Percentiles rank a stretch among this genome's conserved stretches.
These are phyloP conservation scores for Hyphodiscus sp. DNA, from an alignment of 2,329 filamentous ascomycete species.

Conservation along the genomic window DNA sequence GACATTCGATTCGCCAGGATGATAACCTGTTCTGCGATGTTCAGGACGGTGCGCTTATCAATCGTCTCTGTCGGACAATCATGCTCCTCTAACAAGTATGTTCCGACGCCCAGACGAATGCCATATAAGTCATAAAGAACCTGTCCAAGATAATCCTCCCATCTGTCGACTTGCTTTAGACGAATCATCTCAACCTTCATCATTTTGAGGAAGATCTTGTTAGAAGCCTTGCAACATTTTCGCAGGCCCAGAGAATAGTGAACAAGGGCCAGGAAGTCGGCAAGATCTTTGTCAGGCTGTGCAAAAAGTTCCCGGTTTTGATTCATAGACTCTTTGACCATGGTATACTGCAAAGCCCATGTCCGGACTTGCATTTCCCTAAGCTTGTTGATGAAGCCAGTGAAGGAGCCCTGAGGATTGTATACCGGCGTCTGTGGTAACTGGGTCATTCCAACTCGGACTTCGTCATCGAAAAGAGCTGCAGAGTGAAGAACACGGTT, in stretches of 20 bases:
- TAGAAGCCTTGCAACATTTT: constrained; percentile 76
- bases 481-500: constrained; percentile 71
- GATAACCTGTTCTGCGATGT: constrained; percentile 78
- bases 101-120: constrained; percentile 64
- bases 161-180: constrained; percentile 69
- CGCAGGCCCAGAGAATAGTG: constrained; percentile 81
- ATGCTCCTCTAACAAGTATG: constrained; percentile 68
- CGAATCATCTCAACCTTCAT: constrained; percentile 80
- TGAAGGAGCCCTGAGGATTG: constrained; percentile 37
- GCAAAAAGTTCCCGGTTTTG: constrained; percentile 61
- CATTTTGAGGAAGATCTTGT: constrained; percentile 83
- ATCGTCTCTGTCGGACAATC: constrained; percentile 70
- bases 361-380: constrained; percentile 81
- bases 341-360: constrained; percentile 81
- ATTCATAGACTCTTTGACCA: constrained; percentile 67
- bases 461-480: constrained; percentile 75
- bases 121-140: constrained; percentile 79
- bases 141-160: constrained; percentile 81
- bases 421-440: constrained; percentile 50
- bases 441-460: constrained; percentile 67
- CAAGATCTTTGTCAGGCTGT: constrained; percentile 62
- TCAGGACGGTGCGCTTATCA: constrained; percentile 72
- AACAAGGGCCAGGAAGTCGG: constrained; percentile 72
- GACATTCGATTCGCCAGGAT: constrained; percentile 74
- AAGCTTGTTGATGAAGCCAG: constrained; percentile 59